Conservation (phyloP, 441 rosid species). For the Jatropha podagrica region DNA sequence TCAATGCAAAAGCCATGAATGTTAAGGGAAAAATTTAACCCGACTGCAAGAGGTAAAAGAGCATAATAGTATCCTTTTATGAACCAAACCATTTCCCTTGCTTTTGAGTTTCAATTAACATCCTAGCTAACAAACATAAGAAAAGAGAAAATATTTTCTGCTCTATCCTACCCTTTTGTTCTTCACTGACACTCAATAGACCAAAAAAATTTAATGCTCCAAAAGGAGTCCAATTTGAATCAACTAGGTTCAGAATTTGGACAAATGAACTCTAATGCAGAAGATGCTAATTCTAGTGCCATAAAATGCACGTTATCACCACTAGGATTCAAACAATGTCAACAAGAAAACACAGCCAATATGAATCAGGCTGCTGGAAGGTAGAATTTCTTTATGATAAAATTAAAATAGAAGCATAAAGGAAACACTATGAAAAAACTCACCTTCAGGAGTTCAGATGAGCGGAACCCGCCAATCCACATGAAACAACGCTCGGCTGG, state of each 20-base stretch:
- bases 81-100: too few species aligned
- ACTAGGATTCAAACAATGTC: neutral
- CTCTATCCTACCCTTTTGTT: neutral
- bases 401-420: neutral
- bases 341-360: neutral
- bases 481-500: constrained; percentile 92
- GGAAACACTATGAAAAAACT: constrained; percentile 15
- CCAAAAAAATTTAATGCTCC: neutral
- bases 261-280: neutral
- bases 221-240: neutral
- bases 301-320: neutral
- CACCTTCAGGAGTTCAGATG: constrained; percentile 85
- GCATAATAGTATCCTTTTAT: too few species aligned
- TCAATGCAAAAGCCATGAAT: neutral
- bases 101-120: neutral
- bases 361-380: neutral
- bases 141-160: neutral
- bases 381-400: neutral
- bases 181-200: neutral
- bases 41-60: neutral
- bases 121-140: neutral
- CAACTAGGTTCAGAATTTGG: neutral
- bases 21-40: neutral
- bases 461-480: constrained; percentile 96
- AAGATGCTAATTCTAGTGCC: neutral